Base-by-base conservation (phyloP, 2,329 filamentous ascomycete species). In the Hawksworthiomyces lignivorus region DNA sequence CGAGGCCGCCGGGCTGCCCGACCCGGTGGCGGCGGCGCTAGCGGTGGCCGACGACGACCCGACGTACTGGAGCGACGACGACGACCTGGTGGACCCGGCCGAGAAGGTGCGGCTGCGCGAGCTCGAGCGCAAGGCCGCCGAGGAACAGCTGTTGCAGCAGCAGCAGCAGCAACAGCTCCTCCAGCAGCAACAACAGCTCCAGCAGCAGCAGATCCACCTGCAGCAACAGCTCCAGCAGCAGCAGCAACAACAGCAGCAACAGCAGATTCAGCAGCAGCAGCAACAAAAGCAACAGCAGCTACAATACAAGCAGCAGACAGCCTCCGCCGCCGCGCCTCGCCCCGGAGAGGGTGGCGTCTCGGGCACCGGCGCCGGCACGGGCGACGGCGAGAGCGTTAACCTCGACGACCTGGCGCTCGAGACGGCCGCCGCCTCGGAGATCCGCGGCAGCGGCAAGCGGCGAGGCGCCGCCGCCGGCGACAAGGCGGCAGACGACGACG, bases 61-160 rank as follows among this genome's bases (percentile, higher is more conserved):
- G 37, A 65, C 71, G 2, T 78, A 69, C 54, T 80, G 75, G 69
- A 81, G 76, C 53, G 76, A 76, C 44, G 78, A 82, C 49, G 78
- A 82, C 51, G 78, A 82, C 51, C 58, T 82, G 18, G 68, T 82
- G 20, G 78, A 82, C 45, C 62, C 67, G 0, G 68, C 70, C 12
- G 77, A 81, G 61, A 81, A 81, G 64, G 63, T 68, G 50, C 63
- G 77, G 28, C 54, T 75, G 39, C 62, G 59, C 34, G 71, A 75
- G 49, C 52, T 74, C 35, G 70, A 75, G 54, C 56, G 62, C 19
- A 46, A 43, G 2, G 52, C 46, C 40, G 60, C 61, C 40, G 52
- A 58, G 33, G 53, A 58, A 31, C 60, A 58, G 22, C 59, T 57
- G 36, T 56, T 58, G 5, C 36, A 44, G 31, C 47, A 50, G 31